phyloP scores from a whole-genome alignment of 306 rosid species.

The Glycyrrhiza uralensis region DNA sequence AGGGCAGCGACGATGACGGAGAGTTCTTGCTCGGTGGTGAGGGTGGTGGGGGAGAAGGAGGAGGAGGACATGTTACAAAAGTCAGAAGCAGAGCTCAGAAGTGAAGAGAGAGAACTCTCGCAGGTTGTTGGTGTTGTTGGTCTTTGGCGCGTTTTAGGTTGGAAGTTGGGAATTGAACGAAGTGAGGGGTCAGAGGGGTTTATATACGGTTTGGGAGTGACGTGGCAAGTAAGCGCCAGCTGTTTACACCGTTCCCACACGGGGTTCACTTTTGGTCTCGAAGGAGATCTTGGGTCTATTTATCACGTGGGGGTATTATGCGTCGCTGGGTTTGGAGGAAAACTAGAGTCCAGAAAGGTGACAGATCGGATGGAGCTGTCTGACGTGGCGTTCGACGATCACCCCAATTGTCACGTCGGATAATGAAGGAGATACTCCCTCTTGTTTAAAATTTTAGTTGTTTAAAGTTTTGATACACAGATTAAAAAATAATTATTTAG shows the following conservation, averaged over 20 bases:
- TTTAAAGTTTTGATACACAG: too few species aligned
- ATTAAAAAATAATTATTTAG: too few species aligned
- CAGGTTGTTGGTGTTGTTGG: background rate
- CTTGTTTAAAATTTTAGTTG: too few species aligned
- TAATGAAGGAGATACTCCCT: too few species aligned
- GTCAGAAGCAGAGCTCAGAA: too few species aligned
- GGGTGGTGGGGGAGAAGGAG: background rate
- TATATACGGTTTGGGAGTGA: conserved; percentile 46
- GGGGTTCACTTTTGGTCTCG: conserved; percentile 3
- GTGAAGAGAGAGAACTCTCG: background rate
- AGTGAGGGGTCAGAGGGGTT: background rate
- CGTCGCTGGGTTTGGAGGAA: background rate
- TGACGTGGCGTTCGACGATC: too few species aligned
- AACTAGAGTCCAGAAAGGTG: background rate
- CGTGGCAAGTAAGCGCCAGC: conserved; percentile 37
- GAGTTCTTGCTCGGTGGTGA: conserved; percentile 62
- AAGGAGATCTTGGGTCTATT: background rate
- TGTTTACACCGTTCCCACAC: conserved; percentile 47
- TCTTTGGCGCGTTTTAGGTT: background rate
- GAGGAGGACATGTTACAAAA: conserved; percentile 42
- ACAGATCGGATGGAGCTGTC: too few species aligned
- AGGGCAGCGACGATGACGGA: conserved; percentile 73
- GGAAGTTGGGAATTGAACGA: background rate
- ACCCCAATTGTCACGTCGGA: too few species aligned
- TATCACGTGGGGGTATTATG: background rate